phyloP scores from a whole-genome alignment of 2,329 filamentous ascomycete species.

The Diplodia corticola region DNA sequence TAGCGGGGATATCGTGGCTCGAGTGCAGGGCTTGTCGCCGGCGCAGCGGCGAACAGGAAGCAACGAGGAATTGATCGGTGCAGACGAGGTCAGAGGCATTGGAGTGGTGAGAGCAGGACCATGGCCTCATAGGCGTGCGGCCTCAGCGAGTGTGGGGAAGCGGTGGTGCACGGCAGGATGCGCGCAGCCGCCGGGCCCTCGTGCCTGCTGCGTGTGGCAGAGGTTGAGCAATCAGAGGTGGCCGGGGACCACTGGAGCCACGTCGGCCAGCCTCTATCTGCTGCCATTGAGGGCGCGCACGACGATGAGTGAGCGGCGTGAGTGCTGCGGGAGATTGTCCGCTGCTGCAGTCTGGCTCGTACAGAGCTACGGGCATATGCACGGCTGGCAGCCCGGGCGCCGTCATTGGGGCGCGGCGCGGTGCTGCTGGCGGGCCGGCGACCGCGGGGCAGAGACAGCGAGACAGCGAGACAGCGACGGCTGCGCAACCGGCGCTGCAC shows the following conservation, averaged over 20 bases:
- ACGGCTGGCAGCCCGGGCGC: not conserved
- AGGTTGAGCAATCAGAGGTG: conserved; percentile 9
- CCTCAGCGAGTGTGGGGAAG: not conserved
- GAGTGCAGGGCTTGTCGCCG: conserved; percentile 1
- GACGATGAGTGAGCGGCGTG: conserved; percentile 6
- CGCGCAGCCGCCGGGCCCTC: conserved; percentile 5
- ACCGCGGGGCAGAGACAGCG: not conserved
- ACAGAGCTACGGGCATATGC: conserved; percentile 14
- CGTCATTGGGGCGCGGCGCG: conserved; percentile 4
- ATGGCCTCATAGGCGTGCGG: too few species aligned
- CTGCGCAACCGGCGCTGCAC: not conserved
- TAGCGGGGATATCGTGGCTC: conserved; percentile 14
- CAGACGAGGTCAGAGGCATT: not conserved
- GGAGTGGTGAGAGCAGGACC: not conserved
- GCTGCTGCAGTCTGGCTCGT: conserved; percentile 3
- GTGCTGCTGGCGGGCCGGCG: conserved; percentile 11
- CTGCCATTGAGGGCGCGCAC: conserved; percentile 12
- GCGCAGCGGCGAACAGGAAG: not conserved
- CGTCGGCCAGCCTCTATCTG: conserved; percentile 10
- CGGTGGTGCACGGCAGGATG: not conserved
- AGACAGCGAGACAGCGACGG: not conserved
- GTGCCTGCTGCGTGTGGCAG: not conserved
- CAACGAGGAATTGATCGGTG: not conserved
- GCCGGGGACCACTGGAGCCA: conserved; percentile 17
- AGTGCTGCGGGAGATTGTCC: not conserved